A percentile compares a stretch with the other conserved stretches of the same genome.
Evolutionary conservation across 1,139 yeast species (phyloP).

Genomic region (Magnusiomyces paraingens): DNA sequence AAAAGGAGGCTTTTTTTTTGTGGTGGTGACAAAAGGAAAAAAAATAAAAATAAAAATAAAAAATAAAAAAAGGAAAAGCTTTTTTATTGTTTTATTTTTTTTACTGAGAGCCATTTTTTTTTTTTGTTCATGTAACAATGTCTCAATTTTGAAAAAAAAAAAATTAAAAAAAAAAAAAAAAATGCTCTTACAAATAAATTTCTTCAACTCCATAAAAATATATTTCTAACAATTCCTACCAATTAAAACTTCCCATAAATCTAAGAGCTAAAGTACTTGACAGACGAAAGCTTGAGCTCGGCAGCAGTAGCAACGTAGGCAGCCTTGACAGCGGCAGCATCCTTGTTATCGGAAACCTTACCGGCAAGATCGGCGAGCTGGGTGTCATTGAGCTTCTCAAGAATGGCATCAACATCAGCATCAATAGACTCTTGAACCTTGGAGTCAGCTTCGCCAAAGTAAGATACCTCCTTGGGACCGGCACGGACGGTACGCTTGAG

Average conservation of each 20-base stretch:
- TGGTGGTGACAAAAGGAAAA: too few relatives aligned
- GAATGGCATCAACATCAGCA: conserved; percentile 68
- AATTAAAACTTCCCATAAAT: background rate
- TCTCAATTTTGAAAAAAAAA: background rate
- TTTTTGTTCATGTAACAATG: background rate
- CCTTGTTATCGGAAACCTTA: conserved; percentile 45
- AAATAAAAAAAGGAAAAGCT: too few relatives aligned
- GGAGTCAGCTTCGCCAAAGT: conserved; percentile 53
- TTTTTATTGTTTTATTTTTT: too few relatives aligned
- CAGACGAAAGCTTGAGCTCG: conserved; percentile 31
- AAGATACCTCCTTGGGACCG: conserved; percentile 75
- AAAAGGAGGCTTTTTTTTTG: too few relatives aligned
- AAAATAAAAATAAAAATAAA: too few relatives aligned
- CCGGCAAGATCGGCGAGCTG: conserved; percentile 66
- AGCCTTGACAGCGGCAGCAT: conserved; percentile 47
- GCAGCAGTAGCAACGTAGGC: conserved; percentile 46
- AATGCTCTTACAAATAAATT: background rate
- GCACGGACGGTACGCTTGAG: conserved; percentile 87
- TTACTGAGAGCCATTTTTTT: too few relatives aligned
- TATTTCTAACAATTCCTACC: background rate
- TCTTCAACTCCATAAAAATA: background rate
- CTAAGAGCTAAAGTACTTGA: conserved; percentile 15
- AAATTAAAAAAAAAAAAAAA: background rate
- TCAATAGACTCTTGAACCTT: conserved; percentile 46
- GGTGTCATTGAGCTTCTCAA: conserved; percentile 73